phyloP scores from a whole-genome alignment of 148 eudicot species.

The Arctostaphylos glauca region DNA sequence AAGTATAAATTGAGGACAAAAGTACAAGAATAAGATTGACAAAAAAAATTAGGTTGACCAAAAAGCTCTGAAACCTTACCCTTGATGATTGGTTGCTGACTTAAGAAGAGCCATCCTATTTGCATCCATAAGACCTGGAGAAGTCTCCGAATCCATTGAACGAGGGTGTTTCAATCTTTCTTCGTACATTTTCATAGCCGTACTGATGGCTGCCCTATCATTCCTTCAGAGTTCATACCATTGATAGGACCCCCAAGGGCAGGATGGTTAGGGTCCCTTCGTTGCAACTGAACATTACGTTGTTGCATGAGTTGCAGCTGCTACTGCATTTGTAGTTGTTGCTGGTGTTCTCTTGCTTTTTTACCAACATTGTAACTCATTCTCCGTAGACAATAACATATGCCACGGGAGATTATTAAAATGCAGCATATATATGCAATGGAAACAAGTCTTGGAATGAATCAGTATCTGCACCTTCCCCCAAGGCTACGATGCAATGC shows the following conservation, averaged over 20 bases:
- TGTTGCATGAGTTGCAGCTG: slow-evolving; percentile 95
- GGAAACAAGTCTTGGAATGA: not conserved
- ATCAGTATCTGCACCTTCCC: slow-evolving; percentile 56
- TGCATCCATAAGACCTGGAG: slow-evolving; percentile 75
- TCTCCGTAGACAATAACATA: not conserved
- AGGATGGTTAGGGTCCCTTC: slow-evolving; percentile 89
- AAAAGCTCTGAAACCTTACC: slow-evolving; percentile 34
- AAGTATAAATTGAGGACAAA: not conserved
- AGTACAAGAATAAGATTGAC: not conserved
- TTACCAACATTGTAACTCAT: slow-evolving; percentile 8
- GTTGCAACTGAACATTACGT: slow-evolving; percentile 83
- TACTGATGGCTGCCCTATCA: slow-evolving; percentile 54
- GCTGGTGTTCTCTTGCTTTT: slow-evolving; percentile 86
- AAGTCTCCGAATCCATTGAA: slow-evolving; percentile 52
- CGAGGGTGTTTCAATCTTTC: slow-evolving; percentile 55
- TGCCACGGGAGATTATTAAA: not conserved
- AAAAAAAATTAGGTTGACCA: not conserved
- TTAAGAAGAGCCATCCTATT: slow-evolving; percentile 90
- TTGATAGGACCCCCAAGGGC: slow-evolving; percentile 69
- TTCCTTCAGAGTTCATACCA: slow-evolving; percentile 54
- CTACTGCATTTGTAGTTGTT: slow-evolving; percentile 73
- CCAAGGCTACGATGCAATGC: slow-evolving; percentile 83
- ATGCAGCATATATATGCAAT: not conserved
- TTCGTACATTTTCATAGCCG: slow-evolving; percentile 49
- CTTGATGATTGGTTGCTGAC: slow-evolving; percentile 75